Evolutionary conservation across 495 filamentous ascomycete species (phyloP), one percentile per base, ranked within the genome.

Genomic region (Lentithecium fluviatile): DNA sequence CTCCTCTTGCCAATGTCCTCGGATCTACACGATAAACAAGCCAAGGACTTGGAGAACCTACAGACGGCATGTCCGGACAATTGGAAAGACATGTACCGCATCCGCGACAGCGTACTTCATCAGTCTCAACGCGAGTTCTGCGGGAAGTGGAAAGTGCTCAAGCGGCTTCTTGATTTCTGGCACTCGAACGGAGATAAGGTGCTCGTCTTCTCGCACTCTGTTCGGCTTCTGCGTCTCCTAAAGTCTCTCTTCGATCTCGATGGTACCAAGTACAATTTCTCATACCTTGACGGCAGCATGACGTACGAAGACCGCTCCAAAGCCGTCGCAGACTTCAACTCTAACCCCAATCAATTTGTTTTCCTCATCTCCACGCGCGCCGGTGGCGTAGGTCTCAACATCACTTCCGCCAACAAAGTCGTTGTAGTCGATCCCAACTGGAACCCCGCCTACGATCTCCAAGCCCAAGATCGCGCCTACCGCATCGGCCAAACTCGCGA

Each of bases 391-490:
- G 93, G 92, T 0, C 77, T 97, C 8, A 98, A 98, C 69, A 98
- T 98, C 71, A 96, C 94, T 2, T 93, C 90, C 0, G 94, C 94
- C 11, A 98, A 98, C 76, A 97, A 97, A 73, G 93, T 98, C 10
- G 94, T 98, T 19, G 89, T 98, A 36, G 88, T 97, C 38, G 94
- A 98, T 70, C 94, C 94, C 0, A 95, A 97, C 69, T 98, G 94
- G 94, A 98, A 98, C 59, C 94, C 94, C 3, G 82, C 88, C 19
- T 89, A 91, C 64, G 92, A 98, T 66, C 81, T 97, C 1, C 94
- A 98, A 74, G 94, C 94, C 0, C 94, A 98, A 74, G 94, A 98
- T 69, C 87, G 94, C 19, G 94, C 95, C 11, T 98, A 97, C 71
- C 86, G 94, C 15, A 97, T 98, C 63, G 94, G 94, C 10, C 94